Evolutionary conservation across 163 green algal genomes (phyloP).

Genomic region (Chloromonas sp.): DNA sequence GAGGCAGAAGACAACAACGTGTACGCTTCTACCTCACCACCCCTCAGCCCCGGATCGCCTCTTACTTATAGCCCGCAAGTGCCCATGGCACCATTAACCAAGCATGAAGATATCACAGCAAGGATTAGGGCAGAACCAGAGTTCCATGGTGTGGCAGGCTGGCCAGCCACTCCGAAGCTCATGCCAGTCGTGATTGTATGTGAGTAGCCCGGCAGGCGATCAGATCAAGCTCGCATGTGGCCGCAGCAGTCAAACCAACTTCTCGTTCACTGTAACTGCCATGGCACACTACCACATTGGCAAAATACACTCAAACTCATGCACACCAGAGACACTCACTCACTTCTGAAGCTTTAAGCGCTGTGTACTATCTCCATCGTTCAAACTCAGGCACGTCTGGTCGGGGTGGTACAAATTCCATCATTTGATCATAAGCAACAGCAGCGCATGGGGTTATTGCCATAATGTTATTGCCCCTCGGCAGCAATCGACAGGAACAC

Average conservation of each 20-base stretch:
- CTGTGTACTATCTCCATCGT: no score
- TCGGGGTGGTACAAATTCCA: no score
- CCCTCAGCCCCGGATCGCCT: slow-evolving; percentile 60
- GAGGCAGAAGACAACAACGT: slow-evolving; percentile 12
- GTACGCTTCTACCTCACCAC: slow-evolving; percentile 30
- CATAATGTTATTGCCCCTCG: no score
- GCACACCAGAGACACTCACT: no score
- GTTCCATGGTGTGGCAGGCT: slow-evolving; percentile 59
- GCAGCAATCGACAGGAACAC: no score
- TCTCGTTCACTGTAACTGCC: background rate
- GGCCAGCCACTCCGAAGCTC: slow-evolving; percentile 71
- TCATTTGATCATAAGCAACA: no score
- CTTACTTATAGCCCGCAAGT: slow-evolving; percentile 80
- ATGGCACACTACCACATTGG: background rate
- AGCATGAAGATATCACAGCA: slow-evolving; percentile 4
- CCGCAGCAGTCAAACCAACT: background rate
- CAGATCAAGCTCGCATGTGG: background rate
- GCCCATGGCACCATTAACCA: slow-evolving; percentile 47
- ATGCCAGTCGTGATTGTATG: slow-evolving; percentile 84
- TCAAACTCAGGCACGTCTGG: no score
- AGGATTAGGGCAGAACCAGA: slow-evolving; percentile 31
- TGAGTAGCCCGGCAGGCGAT: slow-evolving; percentile 28
- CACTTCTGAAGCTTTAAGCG: no score
- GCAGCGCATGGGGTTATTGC: no score
- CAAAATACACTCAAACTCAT: background rate